These are phyloP conservation scores for Cercospora brassicicola DNA, from an alignment of 2,329 filamentous ascomycete species.

Conservation along the genomic window DNA sequence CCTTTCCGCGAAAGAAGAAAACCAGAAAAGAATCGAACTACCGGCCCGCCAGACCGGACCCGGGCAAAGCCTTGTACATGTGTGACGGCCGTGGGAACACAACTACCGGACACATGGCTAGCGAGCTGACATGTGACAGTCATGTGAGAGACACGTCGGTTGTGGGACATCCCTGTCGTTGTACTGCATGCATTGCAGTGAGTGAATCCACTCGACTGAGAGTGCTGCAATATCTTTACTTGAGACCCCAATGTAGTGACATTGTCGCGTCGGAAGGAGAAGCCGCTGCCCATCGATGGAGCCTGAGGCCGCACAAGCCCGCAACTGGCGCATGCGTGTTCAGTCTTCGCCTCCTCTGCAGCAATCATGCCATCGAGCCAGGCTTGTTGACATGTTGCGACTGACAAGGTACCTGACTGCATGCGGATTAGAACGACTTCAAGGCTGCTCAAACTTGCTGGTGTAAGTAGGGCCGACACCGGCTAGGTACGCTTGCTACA, in stretches of 20 bases:
- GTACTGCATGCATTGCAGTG: background rate
- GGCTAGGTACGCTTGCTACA: background rate
- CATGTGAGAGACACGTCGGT: background rate
- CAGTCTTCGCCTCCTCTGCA: no score
- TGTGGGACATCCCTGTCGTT: background rate
- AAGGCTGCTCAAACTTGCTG: background rate
- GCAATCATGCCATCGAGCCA: no score
- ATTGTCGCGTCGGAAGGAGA: no score
- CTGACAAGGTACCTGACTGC: background rate
- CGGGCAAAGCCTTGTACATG: background rate
- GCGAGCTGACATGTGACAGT: background rate
- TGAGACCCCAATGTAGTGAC: no score
- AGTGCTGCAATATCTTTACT: no score
- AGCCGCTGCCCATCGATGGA: no score
- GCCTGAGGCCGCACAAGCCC: no score
- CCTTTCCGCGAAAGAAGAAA: background rate
- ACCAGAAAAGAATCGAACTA: background rate
- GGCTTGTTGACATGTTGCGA: no score
- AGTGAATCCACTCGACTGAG: no score
- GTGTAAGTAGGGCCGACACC: background rate
- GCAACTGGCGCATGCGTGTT: no score
- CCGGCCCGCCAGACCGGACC: background rate
- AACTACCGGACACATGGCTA: background rate
- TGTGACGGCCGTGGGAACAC: background rate
- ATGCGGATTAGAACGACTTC: background rate